Base-by-base conservation (phyloP, 805 yeast genomes). In the Yamadazyma akitaensis region DNA sequence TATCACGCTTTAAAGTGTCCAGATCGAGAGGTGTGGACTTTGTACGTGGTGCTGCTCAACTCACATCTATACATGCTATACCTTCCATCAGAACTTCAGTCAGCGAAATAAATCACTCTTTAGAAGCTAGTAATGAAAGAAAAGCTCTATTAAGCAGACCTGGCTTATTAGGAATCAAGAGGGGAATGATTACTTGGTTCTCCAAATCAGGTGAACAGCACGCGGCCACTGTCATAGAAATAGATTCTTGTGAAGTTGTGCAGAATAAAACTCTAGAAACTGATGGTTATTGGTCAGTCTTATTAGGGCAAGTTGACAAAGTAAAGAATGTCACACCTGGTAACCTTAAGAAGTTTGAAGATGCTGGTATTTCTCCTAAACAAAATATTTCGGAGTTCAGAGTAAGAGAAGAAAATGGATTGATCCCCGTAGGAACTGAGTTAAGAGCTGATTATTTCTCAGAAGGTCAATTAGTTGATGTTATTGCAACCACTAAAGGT, bases 151-250 rank as follows among this genome's bases (percentile, higher is more conserved):
- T 89, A 25, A 64, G 67, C 37, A 81, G 99, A 66, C 83, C 96
- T 7, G 99, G 99, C 11, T 70, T 88, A 17, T 68, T 92, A 25
- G 96, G 95, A 1, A 71, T 81, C 53, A 94, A 94, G 63, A 74
- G 85, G 48, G 98, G 97, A 14, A 92, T 92, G 97, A 82, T 90
- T 42, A 81, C 94, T 13, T 87, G 81, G 78, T 92, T 78, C 60
- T 83, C 84, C 51, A 76, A 77, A 25, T 75, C 75, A 12, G 98
- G 97, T 24, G 73, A 72, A 44, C 82, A 82, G 51, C 65, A 76
- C 45, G 91, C 96, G 2, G 94, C 95, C 41, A 94, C 99, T 3
- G 86, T 94, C 8, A 71, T 94, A 35, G 95, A 90, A 62, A 78
- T 94, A 50, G 86, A 90, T 63, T 81, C 91, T 46, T 88, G 88